A percentile compares a stretch with the other conserved stretches of the same genome.
These are phyloP conservation scores for Aplosporella prunicola DNA, from an alignment of 2,329 filamentous ascomycete genomes.

Conservation along the genomic window DNA sequence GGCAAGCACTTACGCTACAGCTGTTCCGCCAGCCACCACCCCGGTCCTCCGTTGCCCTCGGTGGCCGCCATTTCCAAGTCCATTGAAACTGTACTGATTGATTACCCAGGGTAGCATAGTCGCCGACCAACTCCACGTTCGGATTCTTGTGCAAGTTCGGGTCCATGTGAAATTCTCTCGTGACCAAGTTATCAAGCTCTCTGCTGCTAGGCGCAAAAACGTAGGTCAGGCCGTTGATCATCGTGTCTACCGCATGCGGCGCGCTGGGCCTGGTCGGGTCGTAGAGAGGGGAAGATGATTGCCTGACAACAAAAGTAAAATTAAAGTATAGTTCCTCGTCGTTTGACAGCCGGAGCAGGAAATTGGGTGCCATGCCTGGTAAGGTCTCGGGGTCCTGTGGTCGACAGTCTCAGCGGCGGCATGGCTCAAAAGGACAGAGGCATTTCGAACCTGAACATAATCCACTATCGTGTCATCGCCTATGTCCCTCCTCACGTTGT, in stretches of 20 bases:
- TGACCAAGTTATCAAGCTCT: conserved; percentile 89
- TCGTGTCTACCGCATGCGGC: conserved; percentile 49
- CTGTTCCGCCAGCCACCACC: conserved; percentile 91
- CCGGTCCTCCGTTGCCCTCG: conserved; percentile 68
- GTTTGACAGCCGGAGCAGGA: conserved; percentile 78
- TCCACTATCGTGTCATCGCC: conserved; percentile 73
- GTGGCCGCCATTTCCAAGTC: conserved; percentile 95
- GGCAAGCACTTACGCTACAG: conserved; percentile 59
- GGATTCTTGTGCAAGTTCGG: conserved; percentile 96
- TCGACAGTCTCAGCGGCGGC: conserved; percentile 11
- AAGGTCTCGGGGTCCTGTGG: conserved; percentile 64
- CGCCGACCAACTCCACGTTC: conserved; percentile 91
- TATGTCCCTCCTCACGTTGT: conserved; percentile 60
- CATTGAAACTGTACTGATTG: conserved; percentile 83
- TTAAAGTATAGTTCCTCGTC: conserved; percentile 89
- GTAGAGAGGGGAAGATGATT: conserved; percentile 35
- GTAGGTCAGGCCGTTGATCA: conserved; percentile 82
- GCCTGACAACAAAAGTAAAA: conserved; percentile 76
- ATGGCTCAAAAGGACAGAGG: no score
- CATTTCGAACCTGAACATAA: conserved; percentile 82
- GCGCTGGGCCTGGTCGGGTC: conserved; percentile 32
- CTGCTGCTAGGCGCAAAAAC: conserved; percentile 76
- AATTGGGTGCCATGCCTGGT: conserved; percentile 47
- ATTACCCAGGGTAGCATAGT: conserved; percentile 76
- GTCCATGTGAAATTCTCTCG: conserved; percentile 90